These are phyloP conservation scores for Aspergillus coremiiformis DNA, from an alignment of 495 filamentous ascomycete species.

Conservation along the genomic window DNA sequence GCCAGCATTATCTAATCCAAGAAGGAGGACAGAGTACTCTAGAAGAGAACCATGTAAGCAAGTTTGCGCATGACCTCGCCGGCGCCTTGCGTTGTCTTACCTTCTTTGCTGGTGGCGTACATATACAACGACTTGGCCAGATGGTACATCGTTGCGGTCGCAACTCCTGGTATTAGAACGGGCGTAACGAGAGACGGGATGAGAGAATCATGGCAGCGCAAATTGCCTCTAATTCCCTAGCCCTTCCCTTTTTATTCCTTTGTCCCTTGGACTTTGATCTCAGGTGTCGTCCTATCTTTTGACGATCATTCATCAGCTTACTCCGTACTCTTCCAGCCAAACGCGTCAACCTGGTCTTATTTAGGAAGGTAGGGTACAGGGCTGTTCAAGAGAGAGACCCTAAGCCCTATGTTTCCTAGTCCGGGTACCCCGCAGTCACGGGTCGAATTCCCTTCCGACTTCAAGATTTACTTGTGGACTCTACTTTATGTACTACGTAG, in stretches of 20 bases:
- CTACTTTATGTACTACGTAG: too few species aligned
- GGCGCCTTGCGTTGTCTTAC: conserved; percentile 29
- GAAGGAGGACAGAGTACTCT: conserved; percentile 97
- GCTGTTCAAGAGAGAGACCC: conserved; percentile 1
- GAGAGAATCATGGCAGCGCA: conserved; percentile 20
- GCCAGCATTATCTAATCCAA: conserved; percentile 95
- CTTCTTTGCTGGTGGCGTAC: conserved; percentile 92
- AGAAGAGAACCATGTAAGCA: background rate
- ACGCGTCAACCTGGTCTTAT: conserved; percentile 24
- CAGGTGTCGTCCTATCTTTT: background rate
- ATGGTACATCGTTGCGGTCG: conserved; percentile 72
- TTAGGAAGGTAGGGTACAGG: conserved; percentile 31
- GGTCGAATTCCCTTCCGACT: too few species aligned
- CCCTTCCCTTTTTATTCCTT: background rate
- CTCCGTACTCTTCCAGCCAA: conserved; percentile 1
- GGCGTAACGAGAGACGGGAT: conserved; percentile 8
- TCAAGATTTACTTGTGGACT: too few species aligned
- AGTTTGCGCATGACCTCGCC: background rate
- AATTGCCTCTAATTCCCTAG: background rate
- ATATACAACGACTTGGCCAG: conserved; percentile 91
- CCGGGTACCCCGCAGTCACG: background rate
- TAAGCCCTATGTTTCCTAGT: conserved; percentile 16
- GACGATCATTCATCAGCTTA: background rate
- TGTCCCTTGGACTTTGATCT: background rate
- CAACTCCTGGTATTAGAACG: conserved; percentile 15